These are phyloP conservation scores for Marasmius tenuissimus DNA, from an alignment of 1,284 basidiomycete genomes.

Conservation along the genomic window DNA sequence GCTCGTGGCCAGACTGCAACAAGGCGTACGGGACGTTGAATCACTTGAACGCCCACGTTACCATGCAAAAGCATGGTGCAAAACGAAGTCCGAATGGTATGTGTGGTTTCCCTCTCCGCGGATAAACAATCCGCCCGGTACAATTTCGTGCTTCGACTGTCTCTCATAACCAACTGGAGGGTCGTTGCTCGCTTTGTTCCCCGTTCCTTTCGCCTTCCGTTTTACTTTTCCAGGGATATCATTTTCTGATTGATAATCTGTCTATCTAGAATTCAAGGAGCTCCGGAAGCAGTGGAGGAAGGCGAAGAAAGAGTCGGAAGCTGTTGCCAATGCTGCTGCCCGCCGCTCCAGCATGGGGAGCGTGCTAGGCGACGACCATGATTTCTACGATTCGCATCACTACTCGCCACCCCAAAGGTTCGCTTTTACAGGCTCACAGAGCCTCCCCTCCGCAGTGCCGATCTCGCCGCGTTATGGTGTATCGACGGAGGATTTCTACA, in stretches of 20 bases:
- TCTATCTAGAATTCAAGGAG: constrained; percentile 88
- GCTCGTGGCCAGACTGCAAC: constrained; percentile 79
- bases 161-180: too few species aligned
- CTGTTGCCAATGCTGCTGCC: constrained; percentile 10
- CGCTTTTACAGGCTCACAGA: neutral
- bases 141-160: neutral
- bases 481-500: neutral
- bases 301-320: constrained; percentile 78
- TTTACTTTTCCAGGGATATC: neutral
- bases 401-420: constrained; percentile 10
- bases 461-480: constrained; percentile 1
- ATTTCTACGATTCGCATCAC: constrained; percentile 4
- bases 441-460: neutral
- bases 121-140: neutral
- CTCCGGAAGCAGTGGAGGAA: constrained; percentile 95
- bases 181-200: too few species aligned
- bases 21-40: constrained; percentile 90
- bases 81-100: constrained; percentile 83
- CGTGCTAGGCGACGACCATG: constrained; percentile 5
- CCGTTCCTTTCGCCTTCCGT: constrained; percentile 7
- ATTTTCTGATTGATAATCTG: constrained; percentile 6
- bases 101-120: constrained; percentile 23
- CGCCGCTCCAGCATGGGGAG: constrained; percentile 5
- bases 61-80: constrained; percentile 87
- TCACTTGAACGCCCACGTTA: constrained; percentile 90